Evolutionary conservation across 2,329 filamentous ascomycete species (phyloP), one percentile per base, ranked within the genome.

Genomic region (Arthrobotrys conoides): DNA sequence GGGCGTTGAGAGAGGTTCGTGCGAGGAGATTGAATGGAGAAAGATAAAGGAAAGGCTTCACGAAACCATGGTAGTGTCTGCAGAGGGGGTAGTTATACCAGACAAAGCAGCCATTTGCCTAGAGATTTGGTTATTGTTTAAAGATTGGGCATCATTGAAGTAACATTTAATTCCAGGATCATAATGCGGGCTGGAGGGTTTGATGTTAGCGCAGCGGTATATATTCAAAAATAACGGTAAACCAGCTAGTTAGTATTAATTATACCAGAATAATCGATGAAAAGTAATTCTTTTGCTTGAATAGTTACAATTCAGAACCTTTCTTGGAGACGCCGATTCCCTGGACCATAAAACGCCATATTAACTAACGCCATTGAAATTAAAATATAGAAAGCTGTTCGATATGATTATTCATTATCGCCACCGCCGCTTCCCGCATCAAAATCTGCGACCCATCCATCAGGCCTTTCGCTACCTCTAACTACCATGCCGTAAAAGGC

Each of bases 1-100:
- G 94, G 84, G 96, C 96, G 4, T 87, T 99, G 81, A 92, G 93
- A 63, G 96, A 99, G 87, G 95, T 99, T 33, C 96, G 97, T 86
- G 90, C 91, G 83, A 89, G 96, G 81, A 90, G 96, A 72, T 86
- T 97, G 82, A 91, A 92, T 22, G 94, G 94, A 2, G 86, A 90
- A 86, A 86, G 88, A 83, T 90, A 84, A n/a, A 38, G 12, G 2
- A 38, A 38, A 10, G 8, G 36, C 12, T 14, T 38, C 9, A 14
- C 10, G 36, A 38, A 8, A 14, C n/a, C n/a, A n/a, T n/a, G n/a
- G n/a, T n/a, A n/a, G n/a, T n/a, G n/a, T n/a, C n/a, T n/a, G 12
- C 2, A 5, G 12, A 8, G 36, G 36, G 3, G 12, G 36, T 38
- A 8, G 36, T 14, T 5, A 38, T 38, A 38, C 36, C 36, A 2